phyloP scores from a whole-genome alignment of 345 rosid species.

The Mallotus nudiflorus region DNA sequence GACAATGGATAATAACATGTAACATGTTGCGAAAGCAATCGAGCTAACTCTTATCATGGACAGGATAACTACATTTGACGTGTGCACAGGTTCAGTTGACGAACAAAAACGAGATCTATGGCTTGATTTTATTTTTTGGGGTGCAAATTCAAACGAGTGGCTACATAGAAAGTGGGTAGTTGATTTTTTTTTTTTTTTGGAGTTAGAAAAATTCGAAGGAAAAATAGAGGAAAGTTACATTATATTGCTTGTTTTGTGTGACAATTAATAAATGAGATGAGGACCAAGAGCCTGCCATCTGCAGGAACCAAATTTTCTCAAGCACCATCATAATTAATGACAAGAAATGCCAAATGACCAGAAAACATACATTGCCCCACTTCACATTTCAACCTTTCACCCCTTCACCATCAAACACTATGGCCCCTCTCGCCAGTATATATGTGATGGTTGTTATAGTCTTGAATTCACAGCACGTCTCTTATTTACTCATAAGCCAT shows the following conservation, averaged over 20 bases:
- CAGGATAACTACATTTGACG: too few species aligned
- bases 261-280: constrained; percentile 2
- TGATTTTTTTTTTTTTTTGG: not conserved
- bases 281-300: constrained; percentile 8
- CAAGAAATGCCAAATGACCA: constrained; percentile 3
- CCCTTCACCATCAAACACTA: not conserved
- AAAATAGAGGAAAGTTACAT: not conserved
- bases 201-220: not conserved
- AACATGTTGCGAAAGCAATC: not conserved
- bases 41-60: not conserved
- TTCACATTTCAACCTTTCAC: not conserved
- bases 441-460: not conserved
- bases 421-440: not conserved
- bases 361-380: not conserved
- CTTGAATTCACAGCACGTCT: not conserved
- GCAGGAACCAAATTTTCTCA: too few species aligned
- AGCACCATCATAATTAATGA: not conserved
- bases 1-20: not conserved
- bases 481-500: not conserved
- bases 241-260: not conserved
- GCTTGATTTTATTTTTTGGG: not conserved
- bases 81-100: too few species aligned
- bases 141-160: not conserved
- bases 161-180: not conserved
- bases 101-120: not conserved